Evolutionary conservation across 139 green algal species (phyloP).

Genomic region (Ulvella scutata): DNA sequence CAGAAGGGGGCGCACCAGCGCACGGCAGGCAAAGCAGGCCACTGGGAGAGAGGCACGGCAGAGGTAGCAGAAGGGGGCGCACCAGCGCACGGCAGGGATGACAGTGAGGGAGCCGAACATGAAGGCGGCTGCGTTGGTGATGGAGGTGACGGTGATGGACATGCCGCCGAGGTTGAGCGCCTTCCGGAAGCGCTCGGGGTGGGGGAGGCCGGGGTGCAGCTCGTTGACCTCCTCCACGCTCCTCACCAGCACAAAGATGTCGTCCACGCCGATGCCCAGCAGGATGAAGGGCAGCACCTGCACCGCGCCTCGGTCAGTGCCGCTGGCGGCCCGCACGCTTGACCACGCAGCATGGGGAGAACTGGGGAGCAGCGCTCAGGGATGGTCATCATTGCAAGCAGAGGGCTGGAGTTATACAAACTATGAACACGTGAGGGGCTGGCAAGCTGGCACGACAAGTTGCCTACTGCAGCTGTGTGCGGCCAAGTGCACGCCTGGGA

Average conservation of each 20-base stretch:
- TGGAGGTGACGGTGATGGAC: constrained; percentile 12
- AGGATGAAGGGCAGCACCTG: constrained; percentile 22
- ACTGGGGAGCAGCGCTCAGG: too few relatives aligned
- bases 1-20: constrained; percentile 7
- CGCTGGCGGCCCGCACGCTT: too few relatives aligned
- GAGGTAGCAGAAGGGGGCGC: not conserved
- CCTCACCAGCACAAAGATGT: constrained; percentile 15
- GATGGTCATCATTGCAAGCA: too few relatives aligned
- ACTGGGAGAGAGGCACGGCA: too few relatives aligned
- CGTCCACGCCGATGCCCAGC: constrained; percentile 16
- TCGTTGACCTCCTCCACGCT: constrained; percentile 9
- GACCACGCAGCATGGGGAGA: too few relatives aligned
- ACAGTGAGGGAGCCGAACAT: constrained; percentile 13
- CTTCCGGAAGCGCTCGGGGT: constrained; percentile 1
- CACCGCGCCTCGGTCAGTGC: too few relatives aligned
- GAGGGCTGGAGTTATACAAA: too few relatives aligned
- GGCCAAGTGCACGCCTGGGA: too few relatives aligned
- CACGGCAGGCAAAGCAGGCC: too few relatives aligned
- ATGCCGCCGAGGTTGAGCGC: constrained; percentile 14
- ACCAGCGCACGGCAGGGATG: constrained; percentile 16
- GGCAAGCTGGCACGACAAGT: too few relatives aligned
- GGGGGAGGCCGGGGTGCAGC: not conserved
- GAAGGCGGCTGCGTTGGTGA: constrained; percentile 15
- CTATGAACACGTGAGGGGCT: too few relatives aligned
- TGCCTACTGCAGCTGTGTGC: too few relatives aligned